Evolutionary conservation across 2,329 filamentous ascomycete species (phyloP).

Genomic region (Cladophialophora immunda): DNA sequence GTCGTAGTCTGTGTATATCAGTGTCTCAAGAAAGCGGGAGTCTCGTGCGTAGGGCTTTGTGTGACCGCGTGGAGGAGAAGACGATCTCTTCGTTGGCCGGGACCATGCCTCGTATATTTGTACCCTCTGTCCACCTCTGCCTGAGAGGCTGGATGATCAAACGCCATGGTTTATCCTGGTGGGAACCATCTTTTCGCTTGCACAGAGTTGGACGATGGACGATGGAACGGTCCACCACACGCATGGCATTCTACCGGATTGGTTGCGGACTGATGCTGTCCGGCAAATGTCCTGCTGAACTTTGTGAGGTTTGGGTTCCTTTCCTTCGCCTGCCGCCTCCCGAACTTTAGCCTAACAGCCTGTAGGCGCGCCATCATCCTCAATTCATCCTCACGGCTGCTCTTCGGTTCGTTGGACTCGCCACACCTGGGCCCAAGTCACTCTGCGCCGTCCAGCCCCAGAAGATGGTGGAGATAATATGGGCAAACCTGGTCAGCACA

Average conservation of each 20-base stretch:
- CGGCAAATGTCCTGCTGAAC: slow-evolving; percentile 1
- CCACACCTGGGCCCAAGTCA: background rate
- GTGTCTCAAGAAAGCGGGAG: background rate
- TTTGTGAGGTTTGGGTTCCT: background rate
- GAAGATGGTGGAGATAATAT: background rate
- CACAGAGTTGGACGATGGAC: slow-evolving; percentile 5
- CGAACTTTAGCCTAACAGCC: slow-evolving; percentile 37
- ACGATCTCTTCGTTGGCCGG: background rate
- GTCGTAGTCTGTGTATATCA: background rate
- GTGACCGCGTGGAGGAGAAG: background rate
- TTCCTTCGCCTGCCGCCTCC: slow-evolving; percentile 11
- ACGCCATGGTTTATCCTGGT: slow-evolving; percentile 24
- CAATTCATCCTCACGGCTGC: slow-evolving; percentile 19
- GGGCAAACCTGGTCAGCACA: no score
- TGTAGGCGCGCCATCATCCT: slow-evolving; percentile 5
- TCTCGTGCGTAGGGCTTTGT: background rate
- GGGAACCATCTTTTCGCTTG: slow-evolving; percentile 7
- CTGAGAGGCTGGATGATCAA: background rate
- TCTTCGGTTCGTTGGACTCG: slow-evolving; percentile 28
- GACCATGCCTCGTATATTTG: slow-evolving; percentile 12
- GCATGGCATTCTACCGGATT: slow-evolving; percentile 28
- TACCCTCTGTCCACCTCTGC: background rate
- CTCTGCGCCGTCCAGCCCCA: slow-evolving; percentile 4
- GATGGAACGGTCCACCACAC: slow-evolving; percentile 13
- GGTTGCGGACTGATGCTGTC: slow-evolving; percentile 27